These are phyloP conservation scores for Telopea speciosissima DNA, from an alignment of 177 flowering plant genomes.

Conservation along the genomic window DNA sequence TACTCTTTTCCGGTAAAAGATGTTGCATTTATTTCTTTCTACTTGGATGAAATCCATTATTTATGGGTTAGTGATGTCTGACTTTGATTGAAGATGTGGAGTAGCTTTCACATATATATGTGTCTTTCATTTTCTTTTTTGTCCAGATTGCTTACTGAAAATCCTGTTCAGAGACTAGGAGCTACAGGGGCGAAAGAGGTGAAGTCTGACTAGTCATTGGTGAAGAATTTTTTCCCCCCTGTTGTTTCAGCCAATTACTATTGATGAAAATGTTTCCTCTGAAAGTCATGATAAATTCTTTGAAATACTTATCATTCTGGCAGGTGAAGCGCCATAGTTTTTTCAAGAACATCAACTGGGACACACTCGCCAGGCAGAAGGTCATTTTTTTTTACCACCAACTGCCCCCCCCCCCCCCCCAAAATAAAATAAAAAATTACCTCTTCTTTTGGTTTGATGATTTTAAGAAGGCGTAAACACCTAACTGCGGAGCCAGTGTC, in stretches of 20 bases:
- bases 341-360: constrained; percentile 91
- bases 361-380: constrained; percentile 93
- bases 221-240: too few relatives aligned
- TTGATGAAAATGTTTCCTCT: not conserved
- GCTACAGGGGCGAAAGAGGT: constrained; percentile 95
- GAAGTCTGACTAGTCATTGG: constrained; percentile 5
- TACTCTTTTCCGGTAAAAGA: not conserved
- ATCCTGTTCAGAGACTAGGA: constrained; percentile 92
- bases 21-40: too few relatives aligned
- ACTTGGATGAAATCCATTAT: too few relatives aligned
- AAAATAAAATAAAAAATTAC: too few relatives aligned
- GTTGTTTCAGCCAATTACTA: not conserved
- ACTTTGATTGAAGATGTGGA: not conserved
- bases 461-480: too few relatives aligned
- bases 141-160: constrained; percentile 76
- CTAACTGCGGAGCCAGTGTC: too few relatives aligned
- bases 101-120: not conserved
- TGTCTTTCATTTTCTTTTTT: not conserved
- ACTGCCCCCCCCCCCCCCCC: not conserved
- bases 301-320: constrained; percentile 12
- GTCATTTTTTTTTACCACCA: constrained; percentile 25
- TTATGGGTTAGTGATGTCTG: not conserved
- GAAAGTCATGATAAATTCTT: not conserved
- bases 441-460: too few relatives aligned
- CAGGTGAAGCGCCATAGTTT: constrained; percentile 86